A percentile compares a stretch with the other conserved stretches of the same genome.
phyloP scores from a whole-genome alignment of 1,284 basidiomycete genomes.

The Kalmanozyma brasiliensis region DNA sequence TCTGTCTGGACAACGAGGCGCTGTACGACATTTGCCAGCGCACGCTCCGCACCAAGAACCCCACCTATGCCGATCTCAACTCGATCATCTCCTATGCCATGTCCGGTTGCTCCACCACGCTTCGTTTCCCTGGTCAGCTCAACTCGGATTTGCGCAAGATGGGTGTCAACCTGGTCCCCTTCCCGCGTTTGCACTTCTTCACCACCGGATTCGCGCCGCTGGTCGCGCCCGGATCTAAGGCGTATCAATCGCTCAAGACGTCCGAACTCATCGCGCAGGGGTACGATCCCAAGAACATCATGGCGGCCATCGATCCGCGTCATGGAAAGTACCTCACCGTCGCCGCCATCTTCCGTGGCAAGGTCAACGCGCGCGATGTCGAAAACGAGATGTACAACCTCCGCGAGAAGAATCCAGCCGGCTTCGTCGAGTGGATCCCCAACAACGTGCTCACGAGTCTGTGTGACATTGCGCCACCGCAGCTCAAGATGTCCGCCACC shows the following conservation, averaged over 20 bases:
- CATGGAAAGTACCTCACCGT: slow-evolving; percentile 87
- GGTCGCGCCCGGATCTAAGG: slow-evolving; percentile 66
- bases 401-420: slow-evolving; percentile 61
- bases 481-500: slow-evolving; percentile 66
- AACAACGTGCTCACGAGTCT: slow-evolving; percentile 66
- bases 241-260: slow-evolving; percentile 71
- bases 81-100: slow-evolving; percentile 94
- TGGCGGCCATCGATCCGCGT: slow-evolving; percentile 83
- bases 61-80: slow-evolving; percentile 60
- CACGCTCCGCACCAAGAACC: slow-evolving; percentile 77
- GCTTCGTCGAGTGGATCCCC: slow-evolving; percentile 68
- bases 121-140: slow-evolving; percentile 94
- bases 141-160: slow-evolving; percentile 95
- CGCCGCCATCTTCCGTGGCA: slow-evolving; percentile 86
- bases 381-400: slow-evolving; percentile 66
- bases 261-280: slow-evolving; percentile 57
- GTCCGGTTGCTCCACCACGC: slow-evolving; percentile 94
- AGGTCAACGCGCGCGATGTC: slow-evolving; percentile 69
- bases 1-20: slow-evolving; percentile 94
- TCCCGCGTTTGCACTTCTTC: slow-evolving; percentile 69
- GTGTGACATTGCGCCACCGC: slow-evolving; percentile 64
- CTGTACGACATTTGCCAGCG: slow-evolving; percentile 85
- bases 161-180: slow-evolving; percentile 81
- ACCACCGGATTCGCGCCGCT: slow-evolving; percentile 67
- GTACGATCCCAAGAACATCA: slow-evolving; percentile 67